Evolutionary conservation across 352 stramenopile species (phyloP).

Genomic region (Aphanomyces astaci): DNA sequence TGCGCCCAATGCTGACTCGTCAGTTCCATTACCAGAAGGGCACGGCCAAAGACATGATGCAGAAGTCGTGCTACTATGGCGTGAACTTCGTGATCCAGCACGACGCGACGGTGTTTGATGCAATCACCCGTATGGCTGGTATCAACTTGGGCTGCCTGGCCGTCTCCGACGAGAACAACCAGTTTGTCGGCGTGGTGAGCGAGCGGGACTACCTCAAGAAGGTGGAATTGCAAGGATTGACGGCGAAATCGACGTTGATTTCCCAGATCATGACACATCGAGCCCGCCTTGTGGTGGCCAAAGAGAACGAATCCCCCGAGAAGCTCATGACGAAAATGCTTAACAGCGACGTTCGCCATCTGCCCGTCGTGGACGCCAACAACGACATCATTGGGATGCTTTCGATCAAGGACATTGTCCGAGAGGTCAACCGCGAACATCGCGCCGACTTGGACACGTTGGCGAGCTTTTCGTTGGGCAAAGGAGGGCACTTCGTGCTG

Average conservation of each 20-base stretch:
- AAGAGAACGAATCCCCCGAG: conserved; percentile 76
- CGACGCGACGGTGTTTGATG: conserved; percentile 89
- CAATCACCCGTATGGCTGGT: conserved; percentile 91
- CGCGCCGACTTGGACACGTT: conserved; percentile 74
- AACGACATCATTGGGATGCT: conserved; percentile 89
- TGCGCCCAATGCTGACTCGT: conserved; percentile 20
- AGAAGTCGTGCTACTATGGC: conserved; percentile 90
- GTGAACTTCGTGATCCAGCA: conserved; percentile 94
- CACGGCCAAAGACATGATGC: conserved; percentile 85
- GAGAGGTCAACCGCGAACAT: conserved; percentile 74
- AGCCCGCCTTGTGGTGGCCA: conserved; percentile 85
- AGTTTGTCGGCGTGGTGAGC: conserved; percentile 87
- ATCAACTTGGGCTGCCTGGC: conserved; percentile 91
- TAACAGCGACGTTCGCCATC: conserved; percentile 89
- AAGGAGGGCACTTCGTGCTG: conserved; percentile 73
- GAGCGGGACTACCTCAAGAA: conserved; percentile 96
- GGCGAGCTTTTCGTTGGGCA: conserved; percentile 64
- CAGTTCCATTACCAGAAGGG: conserved; percentile 69
- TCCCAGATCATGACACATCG: conserved; percentile 93
- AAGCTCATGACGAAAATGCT: conserved; percentile 96
- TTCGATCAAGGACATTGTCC: conserved; percentile 91
- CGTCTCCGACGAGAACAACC: conserved; percentile 77
- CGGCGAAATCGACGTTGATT: conserved; percentile 73
- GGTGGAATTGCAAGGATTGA: conserved; percentile 89
- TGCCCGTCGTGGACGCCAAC: conserved; percentile 90